Evolutionary conservation across 2,329 filamentous ascomycete genomes (phyloP).

Genomic region (Colletotrichum sp.): DNA sequence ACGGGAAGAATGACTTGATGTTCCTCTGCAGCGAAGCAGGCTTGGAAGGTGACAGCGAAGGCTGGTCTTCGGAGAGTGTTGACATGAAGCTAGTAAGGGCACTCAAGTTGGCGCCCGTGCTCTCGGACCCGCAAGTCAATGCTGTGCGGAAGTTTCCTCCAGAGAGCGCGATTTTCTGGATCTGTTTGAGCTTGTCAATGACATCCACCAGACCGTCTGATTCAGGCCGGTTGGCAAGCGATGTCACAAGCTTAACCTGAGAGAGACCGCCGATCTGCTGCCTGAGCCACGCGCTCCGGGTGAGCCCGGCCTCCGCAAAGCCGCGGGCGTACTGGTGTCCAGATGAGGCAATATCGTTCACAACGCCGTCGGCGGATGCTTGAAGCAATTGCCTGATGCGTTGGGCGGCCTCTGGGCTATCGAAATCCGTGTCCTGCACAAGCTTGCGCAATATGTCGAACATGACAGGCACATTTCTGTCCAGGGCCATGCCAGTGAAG

Average conservation of each 20-base stretch:
- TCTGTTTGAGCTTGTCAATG: conserved; percentile 82
- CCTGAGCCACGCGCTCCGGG: conserved; percentile 71
- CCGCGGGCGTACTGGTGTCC: conserved; percentile 88
- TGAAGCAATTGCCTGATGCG: conserved; percentile 89
- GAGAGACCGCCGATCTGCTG: conserved; percentile 92
- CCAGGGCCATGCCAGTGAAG: conserved; percentile 85
- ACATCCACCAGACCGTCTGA: conserved; percentile 75
- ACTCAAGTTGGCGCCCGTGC: conserved; percentile 70
- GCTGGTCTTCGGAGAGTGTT: conserved; percentile 53
- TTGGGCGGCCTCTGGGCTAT: conserved; percentile 77
- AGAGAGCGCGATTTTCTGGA: conserved; percentile 79
- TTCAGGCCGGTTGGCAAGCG: conserved; percentile 74
- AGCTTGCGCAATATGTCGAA: conserved; percentile 83
- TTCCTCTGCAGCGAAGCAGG: conserved; percentile 47
- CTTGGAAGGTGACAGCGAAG: conserved; percentile 35
- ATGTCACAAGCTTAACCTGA: conserved; percentile 84
- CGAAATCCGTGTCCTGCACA: conserved; percentile 88
- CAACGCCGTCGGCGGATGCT: conserved; percentile 83
- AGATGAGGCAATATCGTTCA: conserved; percentile 89
- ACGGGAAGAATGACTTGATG: conserved; percentile 84
- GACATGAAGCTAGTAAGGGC: conserved; percentile 75
- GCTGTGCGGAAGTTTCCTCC: conserved; percentile 76
- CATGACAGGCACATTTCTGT: conserved; percentile 90
- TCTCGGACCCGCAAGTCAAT: conserved; percentile 84
- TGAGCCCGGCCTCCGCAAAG: conserved; percentile 82